phyloP scores from a whole-genome alignment of 495 filamentous ascomycete genomes.

The Xanthoparmelia taractica region DNA sequence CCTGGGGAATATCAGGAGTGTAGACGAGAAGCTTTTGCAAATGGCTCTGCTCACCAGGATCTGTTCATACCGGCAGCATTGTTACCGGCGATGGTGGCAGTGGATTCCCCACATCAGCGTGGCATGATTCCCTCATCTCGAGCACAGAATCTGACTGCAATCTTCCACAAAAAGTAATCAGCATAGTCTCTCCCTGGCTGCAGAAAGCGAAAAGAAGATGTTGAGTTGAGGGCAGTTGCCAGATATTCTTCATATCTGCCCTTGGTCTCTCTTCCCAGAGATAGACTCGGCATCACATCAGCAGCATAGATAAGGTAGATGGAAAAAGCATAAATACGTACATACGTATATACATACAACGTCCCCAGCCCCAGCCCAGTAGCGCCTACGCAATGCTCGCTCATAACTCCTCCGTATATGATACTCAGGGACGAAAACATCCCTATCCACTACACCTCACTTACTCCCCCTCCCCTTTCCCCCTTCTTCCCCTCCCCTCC shows the following conservation, averaged over 20 bases:
- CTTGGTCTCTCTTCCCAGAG: background rate
- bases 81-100: background rate
- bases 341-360: conserved; percentile 2
- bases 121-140: background rate
- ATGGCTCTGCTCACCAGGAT: background rate
- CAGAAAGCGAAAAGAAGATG: background rate
- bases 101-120: too few relatives aligned
- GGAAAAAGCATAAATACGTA: conserved; percentile 2
- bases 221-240: background rate
- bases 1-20: background rate
- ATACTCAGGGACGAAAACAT: background rate
- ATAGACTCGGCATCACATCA: conserved; percentile 3
- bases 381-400: background rate
- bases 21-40: background rate
- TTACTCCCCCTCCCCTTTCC: background rate
- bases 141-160: background rate
- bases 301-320: background rate
- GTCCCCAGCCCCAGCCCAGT: background rate
- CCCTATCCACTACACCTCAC: background rate
- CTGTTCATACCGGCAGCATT: background rate
- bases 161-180: background rate
- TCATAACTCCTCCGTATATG: background rate
- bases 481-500: conserved; percentile 7
- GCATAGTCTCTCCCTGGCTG: background rate
- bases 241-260: background rate